These are phyloP conservation scores for Gleditsia sinensis DNA, from an alignment of 306 rosid species.

Conservation along the genomic window DNA sequence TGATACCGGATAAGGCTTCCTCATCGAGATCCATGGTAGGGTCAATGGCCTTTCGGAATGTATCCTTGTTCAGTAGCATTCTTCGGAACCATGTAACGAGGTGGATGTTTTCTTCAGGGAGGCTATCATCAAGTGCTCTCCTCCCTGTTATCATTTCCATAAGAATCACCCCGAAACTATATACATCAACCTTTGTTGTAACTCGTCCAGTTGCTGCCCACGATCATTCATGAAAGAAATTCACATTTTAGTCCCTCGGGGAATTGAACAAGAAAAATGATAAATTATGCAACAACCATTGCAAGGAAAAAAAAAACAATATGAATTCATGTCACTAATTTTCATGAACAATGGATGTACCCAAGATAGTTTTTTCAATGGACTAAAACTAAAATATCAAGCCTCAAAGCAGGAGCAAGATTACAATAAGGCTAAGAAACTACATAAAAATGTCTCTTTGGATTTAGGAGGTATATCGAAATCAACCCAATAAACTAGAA, in stretches of 20 bases:
- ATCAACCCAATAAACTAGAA: neutral
- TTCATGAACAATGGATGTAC: conserved; percentile 5
- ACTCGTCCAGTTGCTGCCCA: conserved; percentile 79
- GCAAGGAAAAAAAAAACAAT: neutral
- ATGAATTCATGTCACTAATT: neutral
- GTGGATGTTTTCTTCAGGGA: conserved; percentile 78
- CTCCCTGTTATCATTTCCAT: conserved; percentile 89
- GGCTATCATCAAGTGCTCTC: conserved; percentile 71
- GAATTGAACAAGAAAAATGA: neutral
- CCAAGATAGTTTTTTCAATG: conserved; percentile 11
- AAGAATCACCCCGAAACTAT: conserved; percentile 92
- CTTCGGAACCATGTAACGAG: conserved; percentile 84
- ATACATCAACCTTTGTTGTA: conserved; percentile 80
- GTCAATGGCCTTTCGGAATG: conserved; percentile 56
- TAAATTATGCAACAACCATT: neutral
- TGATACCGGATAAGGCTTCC: conserved; percentile 55
- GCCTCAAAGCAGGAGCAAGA: neutral
- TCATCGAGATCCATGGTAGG: conserved; percentile 55
- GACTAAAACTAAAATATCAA: conserved; percentile 4
- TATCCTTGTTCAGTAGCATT: conserved; percentile 48
- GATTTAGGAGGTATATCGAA: neutral
- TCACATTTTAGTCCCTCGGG: neutral
- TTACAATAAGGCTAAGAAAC: neutral
- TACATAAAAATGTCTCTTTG: neutral
- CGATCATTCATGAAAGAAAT: conserved; percentile 15